Evolutionary conservation across 2,329 filamentous ascomycete genomes (phyloP), one percentile per base, ranked within the genome.

Genomic region (Plenodomus biglobosus): DNA sequence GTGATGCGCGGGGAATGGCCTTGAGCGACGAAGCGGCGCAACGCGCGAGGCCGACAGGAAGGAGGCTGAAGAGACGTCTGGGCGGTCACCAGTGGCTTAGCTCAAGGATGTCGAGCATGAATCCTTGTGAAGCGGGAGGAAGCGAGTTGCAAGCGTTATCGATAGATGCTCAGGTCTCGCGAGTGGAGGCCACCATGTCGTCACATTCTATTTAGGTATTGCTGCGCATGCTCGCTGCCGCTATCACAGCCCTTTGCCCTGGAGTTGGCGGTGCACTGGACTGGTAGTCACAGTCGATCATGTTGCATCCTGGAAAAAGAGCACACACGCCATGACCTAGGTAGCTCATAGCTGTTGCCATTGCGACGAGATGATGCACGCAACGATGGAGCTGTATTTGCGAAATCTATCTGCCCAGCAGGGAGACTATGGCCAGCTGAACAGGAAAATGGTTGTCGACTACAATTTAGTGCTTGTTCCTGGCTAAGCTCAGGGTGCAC

Each of bases 401-500:
- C 13, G 3, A 11, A 32, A 11, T 8, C 8, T 8, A 32, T 15
- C 11, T 15, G 13, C 15, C 13, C 27, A 32, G 15, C 27, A 32
- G 27, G 27, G 27, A 10, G 27, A 32, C 27, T 10, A 11, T 32
- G 27, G 27, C 27, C 27, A 32, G 27, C 27, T 32, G 27, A 32
- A 32, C 3, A n/a, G n/a, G n/a, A n/a, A n/a, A n/a, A n/a, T 7
- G 6, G 27, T 32, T 7, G 27, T 32, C 27, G 27, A 32, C 27
- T 32, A 32, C 27, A 32, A 15, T 3, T 15, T 10, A 3, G 8
- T 32, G 27, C 27, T 32, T 32, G 27, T 32, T 40, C 39, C 34
- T 38, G 53, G 36, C 50, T 38, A 48, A 45, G 43, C 42, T 41
- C 45, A 27, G 42, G 46, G 52, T 30, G 55, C 55, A 56, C 50